Evolutionary conservation across 2,329 filamentous ascomycete species (phyloP), one percentile per base, ranked within the genome.

Genomic region (Pyrenophora graminea): DNA sequence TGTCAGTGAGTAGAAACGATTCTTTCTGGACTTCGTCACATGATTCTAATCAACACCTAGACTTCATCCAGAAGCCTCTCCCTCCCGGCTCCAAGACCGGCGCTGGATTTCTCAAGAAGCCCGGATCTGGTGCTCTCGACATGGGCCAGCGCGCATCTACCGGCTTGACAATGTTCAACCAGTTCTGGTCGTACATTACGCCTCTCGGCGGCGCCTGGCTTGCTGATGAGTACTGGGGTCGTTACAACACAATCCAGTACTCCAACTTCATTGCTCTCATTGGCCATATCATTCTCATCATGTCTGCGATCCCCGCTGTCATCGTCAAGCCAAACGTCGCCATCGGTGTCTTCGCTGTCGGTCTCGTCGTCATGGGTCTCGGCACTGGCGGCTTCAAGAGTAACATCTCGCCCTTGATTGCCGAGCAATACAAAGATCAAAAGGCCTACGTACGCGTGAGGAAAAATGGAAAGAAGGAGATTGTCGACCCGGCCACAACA

Each of bases 371-470:
- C 51, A 85, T 88, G 54, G 86, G 85, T 45, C 68, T 88, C 6
- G 86, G 85, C 25, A 87, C 85, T 3, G 86, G 86, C 62, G 84
- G 85, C 56, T 87, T 89, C 77, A 89, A 89, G 74, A 82, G 82
- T 59, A 88, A 87, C 71, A 80, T 82, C 42, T 77, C 77, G 37
- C 80, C 80, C 21, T 65, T 83, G 56, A 70, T 77, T 34, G 85
- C 85, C 41, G 86, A 89, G 57, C 86, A 89, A 71, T 69, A 70
- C 60, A 69, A 69, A 27, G 58, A 65, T 33, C 58, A 62, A 17
- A 67, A 59, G 30, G 63, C 65, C 6, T 67, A 68, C 30, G 62
- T 70, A 6, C 65, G 64, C 17, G 59, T 65, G 17, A 64, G 48
- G 43, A 68, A 68, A 43, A 56, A 65, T 6, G 68, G 66, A 3